Conservation (phyloP, 768 basidiomycete species). For the Pholiota molesta region DNA sequence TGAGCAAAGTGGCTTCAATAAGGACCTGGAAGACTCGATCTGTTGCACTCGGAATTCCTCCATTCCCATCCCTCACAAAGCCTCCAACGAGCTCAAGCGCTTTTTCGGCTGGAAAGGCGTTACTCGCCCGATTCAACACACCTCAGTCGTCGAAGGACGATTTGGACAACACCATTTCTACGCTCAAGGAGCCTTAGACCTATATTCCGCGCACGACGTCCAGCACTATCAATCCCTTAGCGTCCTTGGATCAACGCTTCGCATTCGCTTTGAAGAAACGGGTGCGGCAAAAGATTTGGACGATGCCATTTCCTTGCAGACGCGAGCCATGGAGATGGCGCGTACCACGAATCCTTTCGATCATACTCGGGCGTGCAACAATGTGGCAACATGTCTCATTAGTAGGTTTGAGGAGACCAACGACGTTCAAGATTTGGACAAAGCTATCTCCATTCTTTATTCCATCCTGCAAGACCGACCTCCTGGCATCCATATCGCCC, state of each 20-base stretch:
- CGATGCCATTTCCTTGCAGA: not conserved
- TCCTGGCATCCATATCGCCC: not conserved
- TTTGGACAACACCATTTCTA: not conserved
- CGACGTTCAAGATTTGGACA: not conserved
- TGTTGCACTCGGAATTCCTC: not conserved
- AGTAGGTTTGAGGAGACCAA: not conserved
- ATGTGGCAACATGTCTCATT: not conserved
- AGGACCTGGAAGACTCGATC: constrained; percentile 1
- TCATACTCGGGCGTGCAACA: not conserved
- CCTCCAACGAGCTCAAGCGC: not conserved
- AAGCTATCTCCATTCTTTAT: not conserved
- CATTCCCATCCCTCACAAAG: not conserved
- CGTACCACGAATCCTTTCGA: not conserved
- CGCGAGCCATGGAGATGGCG: not conserved
- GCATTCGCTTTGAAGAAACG: not conserved
- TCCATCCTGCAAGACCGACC: not conserved
- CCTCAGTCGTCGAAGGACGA: not conserved
- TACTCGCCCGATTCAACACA: not conserved
- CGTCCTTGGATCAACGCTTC: not conserved
- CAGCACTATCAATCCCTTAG: not conserved
- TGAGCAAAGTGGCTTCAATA: not conserved
- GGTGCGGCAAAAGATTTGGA: not conserved
- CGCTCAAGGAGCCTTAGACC: not conserved
- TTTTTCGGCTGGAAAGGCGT: not conserved
- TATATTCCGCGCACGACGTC: not conserved